Evolutionary conservation across 2,329 filamentous ascomycete genomes (phyloP).

Genomic region (Xenoacremonium recifei): DNA sequence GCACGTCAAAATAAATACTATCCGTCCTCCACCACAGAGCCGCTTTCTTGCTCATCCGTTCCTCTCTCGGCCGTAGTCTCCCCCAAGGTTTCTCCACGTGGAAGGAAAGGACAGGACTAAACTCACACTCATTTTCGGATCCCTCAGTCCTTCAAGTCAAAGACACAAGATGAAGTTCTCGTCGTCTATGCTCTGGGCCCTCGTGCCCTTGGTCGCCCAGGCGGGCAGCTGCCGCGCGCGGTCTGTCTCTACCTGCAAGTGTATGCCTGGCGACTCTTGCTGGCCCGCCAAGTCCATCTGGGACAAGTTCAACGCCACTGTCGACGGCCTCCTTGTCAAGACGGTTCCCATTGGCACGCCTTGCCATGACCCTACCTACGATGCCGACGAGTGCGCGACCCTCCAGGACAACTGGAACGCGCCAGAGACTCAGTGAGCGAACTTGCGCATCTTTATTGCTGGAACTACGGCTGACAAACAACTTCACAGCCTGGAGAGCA

Average conservation of each 20-base stretch:
- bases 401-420: slow-evolving; percentile 43
- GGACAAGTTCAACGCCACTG: neutral
- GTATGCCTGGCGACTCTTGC: slow-evolving; percentile 48
- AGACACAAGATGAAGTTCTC: slow-evolving; percentile 15
- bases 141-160: neutral
- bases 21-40: neutral
- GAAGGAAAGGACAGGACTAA: too few species aligned
- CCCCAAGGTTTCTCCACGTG: too few species aligned
- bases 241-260: slow-evolving; percentile 38
- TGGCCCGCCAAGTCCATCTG: slow-evolving; percentile 44
- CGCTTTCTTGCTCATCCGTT: slow-evolving; percentile 1
- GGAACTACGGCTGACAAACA: slow-evolving; percentile 4
- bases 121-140: too few species aligned
- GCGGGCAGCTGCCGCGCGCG: slow-evolving; percentile 5
- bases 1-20: slow-evolving; percentile 3
- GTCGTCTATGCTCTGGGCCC: slow-evolving; percentile 5
- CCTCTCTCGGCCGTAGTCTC: neutral
- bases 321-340: slow-evolving; percentile 48
- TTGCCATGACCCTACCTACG: slow-evolving; percentile 49
- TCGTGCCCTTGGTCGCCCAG: slow-evolving; percentile 14
- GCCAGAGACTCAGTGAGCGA: slow-evolving; percentile 43
- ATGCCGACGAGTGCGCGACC: slow-evolving; percentile 41
- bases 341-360: slow-evolving; percentile 49
- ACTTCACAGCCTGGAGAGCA: slow-evolving; percentile 17
- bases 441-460: neutral